phyloP scores from a whole-genome alignment of 495 filamentous ascomycete genomes.

The Letharia lupina region DNA sequence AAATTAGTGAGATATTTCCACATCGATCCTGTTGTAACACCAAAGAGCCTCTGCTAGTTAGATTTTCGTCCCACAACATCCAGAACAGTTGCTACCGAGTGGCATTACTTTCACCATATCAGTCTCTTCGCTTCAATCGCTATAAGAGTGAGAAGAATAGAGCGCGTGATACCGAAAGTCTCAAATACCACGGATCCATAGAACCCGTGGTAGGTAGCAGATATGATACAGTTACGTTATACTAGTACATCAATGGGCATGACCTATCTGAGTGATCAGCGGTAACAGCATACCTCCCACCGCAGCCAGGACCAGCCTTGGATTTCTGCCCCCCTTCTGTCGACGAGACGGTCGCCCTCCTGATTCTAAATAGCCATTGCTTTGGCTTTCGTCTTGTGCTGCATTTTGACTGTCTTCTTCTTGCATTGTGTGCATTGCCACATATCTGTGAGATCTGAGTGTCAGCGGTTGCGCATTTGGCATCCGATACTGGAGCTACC shows the following conservation, averaged over 20 bases:
- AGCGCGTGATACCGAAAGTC: neutral
- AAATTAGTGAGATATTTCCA: no score
- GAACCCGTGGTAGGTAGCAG: neutral
- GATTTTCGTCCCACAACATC: no score
- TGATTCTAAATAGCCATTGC: constrained; percentile 60
- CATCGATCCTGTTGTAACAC: no score
- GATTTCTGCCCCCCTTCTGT: constrained; percentile 40
- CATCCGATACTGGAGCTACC: constrained; percentile 30
- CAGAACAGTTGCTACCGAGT: neutral
- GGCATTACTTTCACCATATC: neutral
- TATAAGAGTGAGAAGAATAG: neutral
- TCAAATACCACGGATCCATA: neutral
- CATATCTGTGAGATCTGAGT: constrained; percentile 52
- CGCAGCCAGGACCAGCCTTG: constrained; percentile 62
- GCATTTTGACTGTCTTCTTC: constrained; percentile 50
- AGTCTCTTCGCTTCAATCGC: no score
- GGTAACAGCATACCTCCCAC: constrained; percentile 87
- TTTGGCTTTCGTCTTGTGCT: constrained; percentile 43
- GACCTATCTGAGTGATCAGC: constrained; percentile 80
- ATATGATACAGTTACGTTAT: neutral
- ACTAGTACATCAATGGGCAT: constrained; percentile 55
- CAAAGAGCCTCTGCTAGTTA: no score
- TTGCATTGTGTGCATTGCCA: constrained; percentile 98
- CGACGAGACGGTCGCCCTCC: constrained; percentile 38
- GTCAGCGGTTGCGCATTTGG: neutral